Percentiles rank a stretch among this genome's conserved stretches.
These are phyloP conservation scores for Suillus brevipes DNA, from an alignment of 768 basidiomycete genomes.

Conservation along the genomic window DNA sequence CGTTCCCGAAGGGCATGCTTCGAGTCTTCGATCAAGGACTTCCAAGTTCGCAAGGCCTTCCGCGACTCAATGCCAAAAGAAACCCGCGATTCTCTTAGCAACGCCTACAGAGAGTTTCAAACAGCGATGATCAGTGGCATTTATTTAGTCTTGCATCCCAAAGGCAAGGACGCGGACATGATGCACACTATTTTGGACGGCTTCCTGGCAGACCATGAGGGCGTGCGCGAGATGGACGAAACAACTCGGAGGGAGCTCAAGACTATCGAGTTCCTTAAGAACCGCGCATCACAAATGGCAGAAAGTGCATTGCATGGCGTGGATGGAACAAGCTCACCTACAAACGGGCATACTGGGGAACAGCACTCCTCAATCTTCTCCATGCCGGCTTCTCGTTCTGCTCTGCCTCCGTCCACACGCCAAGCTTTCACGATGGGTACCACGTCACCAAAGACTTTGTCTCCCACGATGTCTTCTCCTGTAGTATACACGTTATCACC, in stretches of 20 bases:
- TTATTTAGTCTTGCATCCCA: constrained; percentile 78
- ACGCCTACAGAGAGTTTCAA: constrained; percentile 85
- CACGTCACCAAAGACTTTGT: constrained; percentile 17
- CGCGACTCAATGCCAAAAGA: constrained; percentile 61
- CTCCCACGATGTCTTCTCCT: constrained; percentile 20
- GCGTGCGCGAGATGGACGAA: constrained; percentile 68
- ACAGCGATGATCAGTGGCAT: constrained; percentile 89
- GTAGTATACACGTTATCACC: constrained; percentile 28
- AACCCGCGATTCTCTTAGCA: constrained; percentile 68
- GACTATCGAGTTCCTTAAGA: constrained; percentile 81
- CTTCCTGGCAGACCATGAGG: constrained; percentile 62
- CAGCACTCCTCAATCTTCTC: constrained; percentile 32
- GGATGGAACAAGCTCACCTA: constrained; percentile 12
- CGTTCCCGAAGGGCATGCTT: constrained; percentile 87
- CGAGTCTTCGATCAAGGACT: constrained; percentile 87
- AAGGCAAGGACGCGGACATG: constrained; percentile 60
- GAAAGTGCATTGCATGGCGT: constrained; percentile 29
- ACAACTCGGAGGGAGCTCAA: constrained; percentile 81
- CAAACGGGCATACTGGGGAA: constrained; percentile 38
- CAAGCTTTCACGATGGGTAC: constrained; percentile 22
- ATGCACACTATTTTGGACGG: constrained; percentile 82
- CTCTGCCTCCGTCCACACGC: constrained; percentile 17
- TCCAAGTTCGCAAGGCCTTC: constrained; percentile 72
- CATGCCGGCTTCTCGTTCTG: constrained; percentile 11
- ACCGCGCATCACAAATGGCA: constrained; percentile 57